Base-by-base conservation (phyloP, 352 stramenopile species). In the Globisporangium irregulare region DNA sequence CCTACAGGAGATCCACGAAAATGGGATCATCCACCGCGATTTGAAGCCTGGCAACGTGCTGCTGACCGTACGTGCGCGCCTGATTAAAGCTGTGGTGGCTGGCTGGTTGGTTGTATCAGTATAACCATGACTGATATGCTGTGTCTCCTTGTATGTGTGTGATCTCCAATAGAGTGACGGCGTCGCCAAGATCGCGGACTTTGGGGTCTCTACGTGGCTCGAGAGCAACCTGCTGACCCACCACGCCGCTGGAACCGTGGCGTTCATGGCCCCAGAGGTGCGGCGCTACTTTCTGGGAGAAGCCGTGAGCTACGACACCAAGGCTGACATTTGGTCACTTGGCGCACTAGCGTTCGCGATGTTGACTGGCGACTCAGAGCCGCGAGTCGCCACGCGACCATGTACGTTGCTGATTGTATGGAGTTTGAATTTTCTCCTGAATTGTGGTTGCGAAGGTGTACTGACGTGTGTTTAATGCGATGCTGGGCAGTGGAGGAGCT, bases 231-330 rank as follows among this genome's bases (percentile, higher is more conserved):
- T 92, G 57, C 64, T 92, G 51, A 94, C 85, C 0, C 82, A 90
- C 54, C 85, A 93, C 43, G 83, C 84, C 20, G 87, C 87, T 7
- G 87, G 84, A 1, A 94, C 87, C 14, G 73, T 94, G 53, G 81
- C 82, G 48, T 94, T 90, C 65, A 94, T 93, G 87, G 87, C 87
- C 3, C 87, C 87, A 1, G 85, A 94, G 67, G 83, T 94, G 67
- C 75, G 85, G 12, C 74, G 79, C 3, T 94, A 88, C 68, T 91
- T 94, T 60, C 50, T 93, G 0, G 84, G 84, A 14, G 81, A 93
- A 67, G 70, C 74, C 27, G 82, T 93, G 54, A 85, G 74, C 43
- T 94, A 93, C 69, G 78, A 92, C 50, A 64, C 73, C 60, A 80
- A 78, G 29, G 87, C 85, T 27, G 87, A 94, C 56, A 80, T 93